Conservation (phyloP, 805 yeast genomes). For the Saccharomycopsis sp. region DNA sequence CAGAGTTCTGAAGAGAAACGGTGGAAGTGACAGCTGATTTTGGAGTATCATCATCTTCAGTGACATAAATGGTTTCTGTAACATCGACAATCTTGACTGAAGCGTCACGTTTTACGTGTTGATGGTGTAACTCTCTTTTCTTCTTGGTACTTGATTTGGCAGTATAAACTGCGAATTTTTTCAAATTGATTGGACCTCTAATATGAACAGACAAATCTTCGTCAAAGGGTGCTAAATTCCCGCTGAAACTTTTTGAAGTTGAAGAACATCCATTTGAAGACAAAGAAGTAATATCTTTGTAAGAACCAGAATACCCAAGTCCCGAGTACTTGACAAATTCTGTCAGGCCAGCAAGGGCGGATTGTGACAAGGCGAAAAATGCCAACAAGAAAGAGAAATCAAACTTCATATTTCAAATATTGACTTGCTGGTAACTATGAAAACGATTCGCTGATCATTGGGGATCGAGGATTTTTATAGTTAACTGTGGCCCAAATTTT, state of each 20-base stretch:
- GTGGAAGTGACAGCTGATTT: conserved; percentile 23
- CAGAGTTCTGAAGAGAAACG: conserved; percentile 16
- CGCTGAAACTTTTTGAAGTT: conserved; percentile 46
- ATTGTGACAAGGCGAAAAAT: conserved; percentile 21
- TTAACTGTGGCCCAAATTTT: too few species aligned
- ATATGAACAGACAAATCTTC: conserved; percentile 84
- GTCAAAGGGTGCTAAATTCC: conserved; percentile 67
- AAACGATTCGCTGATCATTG: too few species aligned
- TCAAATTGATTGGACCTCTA: conserved; percentile 77
- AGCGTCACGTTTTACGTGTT: conserved; percentile 49
- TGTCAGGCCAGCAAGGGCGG: conserved; percentile 52
- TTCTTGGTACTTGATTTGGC: conserved; percentile 32
- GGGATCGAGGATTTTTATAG: too few species aligned
- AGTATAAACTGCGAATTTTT: conserved; percentile 84
- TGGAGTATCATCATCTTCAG: conserved; percentile 39
- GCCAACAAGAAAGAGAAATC: conserved; percentile 4
- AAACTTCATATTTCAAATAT: conserved; percentile 9
- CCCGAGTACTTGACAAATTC: conserved; percentile 48
- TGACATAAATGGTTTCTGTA: conserved; percentile 68
- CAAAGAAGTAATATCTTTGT: conserved; percentile 73
- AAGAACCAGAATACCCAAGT: conserved; percentile 81
- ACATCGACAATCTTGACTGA: conserved; percentile 59
- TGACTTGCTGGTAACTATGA: too few species aligned
- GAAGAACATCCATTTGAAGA: conserved; percentile 62
- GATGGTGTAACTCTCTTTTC: conserved; percentile 36